Percentiles rank a stretch among this genome's conserved stretches.
Evolutionary conservation across 345 rosid genomes (phyloP).

Genomic region (Gossypium arboreum): DNA sequence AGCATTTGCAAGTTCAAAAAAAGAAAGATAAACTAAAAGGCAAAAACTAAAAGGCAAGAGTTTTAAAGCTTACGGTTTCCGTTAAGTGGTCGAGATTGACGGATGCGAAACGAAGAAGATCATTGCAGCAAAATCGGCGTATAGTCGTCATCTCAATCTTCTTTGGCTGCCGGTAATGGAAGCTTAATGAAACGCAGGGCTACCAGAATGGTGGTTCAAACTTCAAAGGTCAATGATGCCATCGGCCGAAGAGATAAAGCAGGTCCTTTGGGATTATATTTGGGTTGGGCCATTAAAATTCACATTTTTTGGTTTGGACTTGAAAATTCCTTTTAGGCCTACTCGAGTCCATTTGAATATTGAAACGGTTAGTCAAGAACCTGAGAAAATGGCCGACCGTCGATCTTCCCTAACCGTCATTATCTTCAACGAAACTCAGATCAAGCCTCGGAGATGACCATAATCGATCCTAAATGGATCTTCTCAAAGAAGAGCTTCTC

Average conservation of each 20-base stretch:
- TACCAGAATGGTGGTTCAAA: not conserved
- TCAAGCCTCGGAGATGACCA: not conserved
- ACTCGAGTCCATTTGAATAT: not conserved
- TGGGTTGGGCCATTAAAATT: not conserved
- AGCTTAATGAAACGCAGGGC: not conserved
- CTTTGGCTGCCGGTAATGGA: not conserved
- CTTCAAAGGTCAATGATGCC: not conserved
- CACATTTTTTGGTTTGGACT: not conserved
- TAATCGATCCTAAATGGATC: slow-evolving; percentile 46
- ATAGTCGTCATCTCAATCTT: slow-evolving; percentile 66
- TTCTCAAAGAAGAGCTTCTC: slow-evolving; percentile 53
- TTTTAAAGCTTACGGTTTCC: slow-evolving; percentile 56
- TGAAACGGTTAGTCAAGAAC: not conserved
- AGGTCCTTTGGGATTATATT: not conserved
- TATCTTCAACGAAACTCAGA: not conserved
- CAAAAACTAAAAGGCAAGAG: not conserved
- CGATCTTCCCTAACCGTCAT: not conserved
- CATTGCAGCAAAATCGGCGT: slow-evolving; percentile 86
- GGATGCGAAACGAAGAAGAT: slow-evolving; percentile 78
- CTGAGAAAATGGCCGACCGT: not conserved
- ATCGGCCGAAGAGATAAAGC: not conserved
- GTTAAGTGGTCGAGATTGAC: slow-evolving; percentile 94
- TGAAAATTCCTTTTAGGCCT: not conserved
- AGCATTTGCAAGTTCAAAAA: not conserved
- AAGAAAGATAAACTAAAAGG: not conserved